These are phyloP conservation scores for Coix lacrymajobi DNA, from an alignment of 176 grass and related monocot species.

Conservation along the genomic window DNA sequence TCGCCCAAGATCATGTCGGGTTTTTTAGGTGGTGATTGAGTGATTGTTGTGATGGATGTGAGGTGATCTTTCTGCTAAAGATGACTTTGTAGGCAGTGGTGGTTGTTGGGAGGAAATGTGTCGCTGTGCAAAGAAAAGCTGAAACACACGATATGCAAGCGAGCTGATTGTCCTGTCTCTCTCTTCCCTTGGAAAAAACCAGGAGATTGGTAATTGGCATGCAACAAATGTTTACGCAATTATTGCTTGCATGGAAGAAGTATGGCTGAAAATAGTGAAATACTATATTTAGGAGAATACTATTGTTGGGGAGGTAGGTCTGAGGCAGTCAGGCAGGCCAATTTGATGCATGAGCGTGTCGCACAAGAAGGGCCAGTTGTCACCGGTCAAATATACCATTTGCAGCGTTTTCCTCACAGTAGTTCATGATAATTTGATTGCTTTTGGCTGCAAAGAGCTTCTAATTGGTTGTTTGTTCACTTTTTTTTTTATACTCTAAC, in stretches of 20 bases:
- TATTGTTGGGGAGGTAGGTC: neutral
- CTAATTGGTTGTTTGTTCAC: neutral
- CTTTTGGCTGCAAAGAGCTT: neutral
- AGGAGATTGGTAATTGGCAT: neutral
- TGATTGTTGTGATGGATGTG: conserved; percentile 7
- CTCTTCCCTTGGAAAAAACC: neutral
- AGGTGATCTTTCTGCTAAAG: conserved; percentile 6
- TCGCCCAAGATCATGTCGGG: neutral
- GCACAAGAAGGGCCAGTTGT: neutral
- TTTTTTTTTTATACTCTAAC: neutral
- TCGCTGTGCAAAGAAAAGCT: neutral
- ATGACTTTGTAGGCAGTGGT: conserved; percentile 3
- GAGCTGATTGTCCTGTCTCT: neutral
- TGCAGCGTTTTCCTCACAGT: neutral
- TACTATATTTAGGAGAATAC: neutral
- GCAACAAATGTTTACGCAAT: neutral
- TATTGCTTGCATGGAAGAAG: neutral
- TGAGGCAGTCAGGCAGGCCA: neutral
- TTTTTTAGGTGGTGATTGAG: neutral
- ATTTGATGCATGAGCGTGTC: neutral
- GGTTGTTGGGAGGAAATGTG: conserved; percentile 22
- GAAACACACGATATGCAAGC: neutral
- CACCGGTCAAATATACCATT: neutral
- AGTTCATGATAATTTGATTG: neutral
- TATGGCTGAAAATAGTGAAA: neutral